phyloP scores from a whole-genome alignment of 148 eudicot genomes.

The Salicornia ramosissima region DNA sequence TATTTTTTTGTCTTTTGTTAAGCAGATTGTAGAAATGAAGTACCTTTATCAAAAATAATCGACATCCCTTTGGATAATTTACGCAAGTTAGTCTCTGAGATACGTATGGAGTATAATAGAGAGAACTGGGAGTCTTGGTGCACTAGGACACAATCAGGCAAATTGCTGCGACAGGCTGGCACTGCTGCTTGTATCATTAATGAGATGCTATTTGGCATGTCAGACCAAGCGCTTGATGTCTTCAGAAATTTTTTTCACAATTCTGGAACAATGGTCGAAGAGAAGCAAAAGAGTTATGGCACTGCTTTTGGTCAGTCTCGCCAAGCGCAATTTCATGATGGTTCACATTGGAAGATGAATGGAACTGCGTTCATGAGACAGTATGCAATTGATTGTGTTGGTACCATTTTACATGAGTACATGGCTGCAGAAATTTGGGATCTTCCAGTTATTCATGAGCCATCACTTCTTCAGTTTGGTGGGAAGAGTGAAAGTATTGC shows the following conservation, averaged over 20 bases:
- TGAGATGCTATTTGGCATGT: conserved; percentile 85
- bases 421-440: conserved; percentile 76
- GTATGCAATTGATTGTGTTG: conserved; percentile 58
- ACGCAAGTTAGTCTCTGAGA: conserved; percentile 61
- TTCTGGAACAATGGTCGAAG: conserved; percentile 24
- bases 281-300: conserved; percentile 24
- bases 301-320: conserved; percentile 13
- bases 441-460: conserved; percentile 58
- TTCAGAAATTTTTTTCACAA: conserved; percentile 44
- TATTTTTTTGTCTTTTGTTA: conserved; percentile 3
- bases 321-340: conserved; percentile 19
- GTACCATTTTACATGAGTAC: conserved; percentile 78
- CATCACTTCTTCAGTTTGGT: conserved; percentile 40
- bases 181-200: conserved; percentile 79
- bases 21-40: conserved; percentile 53
- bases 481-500: conserved; percentile 38
- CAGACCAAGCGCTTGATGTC: conserved; percentile 48
- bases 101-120: conserved; percentile 47
- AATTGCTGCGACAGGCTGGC: conserved; percentile 74
- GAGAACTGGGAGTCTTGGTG: conserved; percentile 94
- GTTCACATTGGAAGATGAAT: conserved; percentile 41
- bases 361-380: conserved; percentile 33
- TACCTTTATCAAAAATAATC: conserved; percentile 49
- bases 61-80: conserved; percentile 77
- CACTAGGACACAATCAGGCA: conserved; percentile 61